Evolutionary conservation across 2,329 filamentous ascomycete species (phyloP), one percentile per base, ranked within the genome.

Genomic region (Dryadomyces quercivorus): DNA sequence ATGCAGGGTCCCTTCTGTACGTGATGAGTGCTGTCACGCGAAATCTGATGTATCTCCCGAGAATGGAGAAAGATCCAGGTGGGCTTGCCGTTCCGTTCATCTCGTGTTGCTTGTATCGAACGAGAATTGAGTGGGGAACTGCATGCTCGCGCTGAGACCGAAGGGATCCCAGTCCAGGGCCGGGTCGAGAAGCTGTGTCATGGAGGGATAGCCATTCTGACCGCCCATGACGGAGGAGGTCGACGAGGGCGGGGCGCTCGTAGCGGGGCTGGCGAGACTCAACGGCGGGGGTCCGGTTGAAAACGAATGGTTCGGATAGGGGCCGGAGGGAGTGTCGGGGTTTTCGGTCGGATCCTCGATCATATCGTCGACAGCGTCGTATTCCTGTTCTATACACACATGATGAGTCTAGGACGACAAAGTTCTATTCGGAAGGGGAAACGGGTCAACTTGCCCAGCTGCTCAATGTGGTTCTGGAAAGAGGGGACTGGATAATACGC

Each of bases 91-190:
- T 44, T 8, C 42, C 42, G 42, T 46, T 59, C 57, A 73, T 60
- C 72, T 66, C 67, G 73, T 77, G 61, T 78, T 80, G 65, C 76
- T 74, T 51, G 79, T 80, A 58, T 85, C 81, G 65, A 88, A 89
- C 52, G 82, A 81, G 68, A 91, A 93, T 55, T 88, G 86, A 2
- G 85, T 87, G 12, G 90, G 90, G 63, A 95, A 95, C 60, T 92
- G 88, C 92, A 95, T 95, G 70, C 88, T 95, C 40, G 91, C 91
- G 56, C 87, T 92, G 52, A 96, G 75, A 13, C 91, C 91, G 63
- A 96, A 97, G 0, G 92, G 92, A 68, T 96, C 91, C 69, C 90
- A 88, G 66, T 96, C 91, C 50, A 95, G 75, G 71, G 90, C 88
- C 18, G 90, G 86, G 63, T 96, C 91, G 45, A 82, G 67, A 8